Evolutionary conservation across 768 basidiomycete genomes (phyloP).

Genomic region (Amanita fuliginea): DNA sequence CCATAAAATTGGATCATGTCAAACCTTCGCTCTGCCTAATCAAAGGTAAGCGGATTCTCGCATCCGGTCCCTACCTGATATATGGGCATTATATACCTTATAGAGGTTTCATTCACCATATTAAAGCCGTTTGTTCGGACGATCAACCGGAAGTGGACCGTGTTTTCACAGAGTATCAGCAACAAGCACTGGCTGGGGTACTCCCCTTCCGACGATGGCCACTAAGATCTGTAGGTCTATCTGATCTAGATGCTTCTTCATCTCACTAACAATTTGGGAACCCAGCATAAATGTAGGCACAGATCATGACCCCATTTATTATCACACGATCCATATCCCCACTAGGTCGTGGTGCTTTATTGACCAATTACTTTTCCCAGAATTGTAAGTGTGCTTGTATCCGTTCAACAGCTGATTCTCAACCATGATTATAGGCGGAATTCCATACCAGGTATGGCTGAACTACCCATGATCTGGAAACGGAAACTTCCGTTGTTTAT

Average conservation of each 20-base stretch:
- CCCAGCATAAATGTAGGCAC: slow-evolving; percentile 57
- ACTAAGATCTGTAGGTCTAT: slow-evolving; percentile 42
- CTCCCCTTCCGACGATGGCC: slow-evolving; percentile 66
- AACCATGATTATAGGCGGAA: slow-evolving; percentile 41
- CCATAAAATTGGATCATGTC: slow-evolving; percentile 17
- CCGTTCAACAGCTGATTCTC: neutral
- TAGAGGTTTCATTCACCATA: slow-evolving; percentile 57
- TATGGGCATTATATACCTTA: neutral
- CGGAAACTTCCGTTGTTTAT: neutral
- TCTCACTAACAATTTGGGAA: slow-evolving; percentile 4
- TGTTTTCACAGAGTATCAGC: slow-evolving; percentile 59
- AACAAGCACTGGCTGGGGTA: slow-evolving; percentile 42
- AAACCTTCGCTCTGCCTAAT: slow-evolving; percentile 41
- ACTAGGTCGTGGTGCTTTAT: slow-evolving; percentile 53
- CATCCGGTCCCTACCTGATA: neutral
- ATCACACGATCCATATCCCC: slow-evolving; percentile 5
- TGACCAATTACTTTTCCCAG: slow-evolving; percentile 81
- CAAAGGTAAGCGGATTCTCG: slow-evolving; percentile 22
- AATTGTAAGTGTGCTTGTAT: slow-evolving; percentile 43
- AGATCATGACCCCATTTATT: neutral
- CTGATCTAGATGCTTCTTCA: neutral
- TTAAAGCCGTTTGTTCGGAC: slow-evolving; percentile 28
- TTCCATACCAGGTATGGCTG: slow-evolving; percentile 57
- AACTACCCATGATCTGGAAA: neutral
- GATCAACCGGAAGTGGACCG: slow-evolving; percentile 38